A percentile compares a stretch with the other conserved stretches of the same genome.
These are phyloP conservation scores for Globisporangium takayamanum DNA, from an alignment of 352 stramenopile species.

Conservation along the genomic window DNA sequence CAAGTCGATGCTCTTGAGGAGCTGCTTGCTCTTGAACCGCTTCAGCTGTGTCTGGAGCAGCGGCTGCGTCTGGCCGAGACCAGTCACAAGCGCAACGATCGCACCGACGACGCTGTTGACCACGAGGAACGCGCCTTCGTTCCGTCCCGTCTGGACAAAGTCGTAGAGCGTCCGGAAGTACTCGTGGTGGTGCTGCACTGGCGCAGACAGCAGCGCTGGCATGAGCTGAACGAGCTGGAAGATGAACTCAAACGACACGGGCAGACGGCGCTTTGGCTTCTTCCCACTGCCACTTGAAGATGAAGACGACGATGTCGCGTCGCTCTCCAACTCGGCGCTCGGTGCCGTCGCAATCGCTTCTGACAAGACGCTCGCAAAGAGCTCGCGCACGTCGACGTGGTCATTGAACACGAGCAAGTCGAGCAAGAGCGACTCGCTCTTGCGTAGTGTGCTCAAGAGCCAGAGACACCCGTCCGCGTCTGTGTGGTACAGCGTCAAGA, in stretches of 20 bases:
- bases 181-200: conserved; percentile 57
- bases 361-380: conserved; percentile 61
- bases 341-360: conserved; percentile 62
- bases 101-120: conserved; percentile 78
- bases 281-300: not conserved
- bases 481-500: conserved; percentile 66
- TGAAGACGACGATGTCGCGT: conserved; percentile 5
- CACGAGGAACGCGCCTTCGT: conserved; percentile 77
- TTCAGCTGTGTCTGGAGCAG: conserved; percentile 63
- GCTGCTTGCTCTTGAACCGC: conserved; percentile 58
- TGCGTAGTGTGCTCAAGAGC: conserved; percentile 54
- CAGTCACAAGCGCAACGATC: conserved; percentile 62
- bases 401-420: conserved; percentile 73
- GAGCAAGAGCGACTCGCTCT: conserved; percentile 58
- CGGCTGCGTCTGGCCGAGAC: conserved; percentile 45
- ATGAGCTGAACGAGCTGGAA: conserved; percentile 76
- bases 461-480: conserved; percentile 65
- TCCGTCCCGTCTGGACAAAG: conserved; percentile 75
- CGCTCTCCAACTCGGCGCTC: conserved; percentile 37
- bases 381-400: conserved; percentile 55
- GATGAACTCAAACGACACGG: conserved; percentile 78
- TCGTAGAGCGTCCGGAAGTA: conserved; percentile 73
- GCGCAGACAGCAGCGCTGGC: conserved; percentile 61
- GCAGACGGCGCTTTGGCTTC: conserved; percentile 17
- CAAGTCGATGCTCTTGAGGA: conserved; percentile 78